Percentiles rank a stretch among this genome's conserved stretches.
These are phyloP conservation scores for Cylindrotheca closterium DNA, from an alignment of 108 stramenopile genomes.

Conservation along the genomic window DNA sequence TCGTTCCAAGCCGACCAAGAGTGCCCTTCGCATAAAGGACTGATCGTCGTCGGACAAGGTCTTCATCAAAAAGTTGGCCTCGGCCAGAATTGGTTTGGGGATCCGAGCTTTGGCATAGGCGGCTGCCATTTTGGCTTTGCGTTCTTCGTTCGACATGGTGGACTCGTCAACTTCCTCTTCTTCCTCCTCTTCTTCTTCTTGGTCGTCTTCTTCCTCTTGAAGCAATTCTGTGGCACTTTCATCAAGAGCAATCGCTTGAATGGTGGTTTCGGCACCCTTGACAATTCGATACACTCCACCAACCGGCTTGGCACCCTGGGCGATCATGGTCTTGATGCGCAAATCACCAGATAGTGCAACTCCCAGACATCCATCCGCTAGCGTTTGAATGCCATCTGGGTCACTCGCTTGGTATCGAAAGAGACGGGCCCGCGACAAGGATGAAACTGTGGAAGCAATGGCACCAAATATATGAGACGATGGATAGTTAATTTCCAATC, in stretches of 20 bases:
- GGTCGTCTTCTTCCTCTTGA: constrained; percentile 27
- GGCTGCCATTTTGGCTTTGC: constrained; percentile 36
- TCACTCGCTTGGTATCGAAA: constrained; percentile 52
- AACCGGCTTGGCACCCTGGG: constrained; percentile 84
- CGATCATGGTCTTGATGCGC: constrained; percentile 63
- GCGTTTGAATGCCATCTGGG: constrained; percentile 34
- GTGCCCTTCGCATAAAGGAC: constrained; percentile 75
- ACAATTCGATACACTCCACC: constrained; percentile 83
- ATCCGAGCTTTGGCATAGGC: constrained; percentile 79
- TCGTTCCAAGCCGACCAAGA: constrained; percentile 75
- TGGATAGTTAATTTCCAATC: constrained; percentile 38
- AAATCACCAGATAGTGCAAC: constrained; percentile 71
- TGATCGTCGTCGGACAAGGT: constrained; percentile 82
- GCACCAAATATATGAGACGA: constrained; percentile 55
- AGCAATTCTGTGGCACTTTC: constrained; percentile 60
- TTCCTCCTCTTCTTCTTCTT: constrained; percentile 42
- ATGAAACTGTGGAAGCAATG: constrained; percentile 79
- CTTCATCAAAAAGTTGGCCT: constrained; percentile 84
- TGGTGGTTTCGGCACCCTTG: constrained; percentile 55
- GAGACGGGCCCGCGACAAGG: constrained; percentile 62
- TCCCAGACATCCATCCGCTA: constrained; percentile 80
- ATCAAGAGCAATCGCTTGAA: constrained; percentile 73
- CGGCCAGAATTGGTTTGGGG: constrained; percentile 81
- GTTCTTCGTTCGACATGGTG: constrained; percentile 18
- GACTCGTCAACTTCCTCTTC: constrained; percentile 33